Base-by-base conservation (phyloP, 2,329 filamentous ascomycete species). In the Knoxdaviesia proteae region DNA sequence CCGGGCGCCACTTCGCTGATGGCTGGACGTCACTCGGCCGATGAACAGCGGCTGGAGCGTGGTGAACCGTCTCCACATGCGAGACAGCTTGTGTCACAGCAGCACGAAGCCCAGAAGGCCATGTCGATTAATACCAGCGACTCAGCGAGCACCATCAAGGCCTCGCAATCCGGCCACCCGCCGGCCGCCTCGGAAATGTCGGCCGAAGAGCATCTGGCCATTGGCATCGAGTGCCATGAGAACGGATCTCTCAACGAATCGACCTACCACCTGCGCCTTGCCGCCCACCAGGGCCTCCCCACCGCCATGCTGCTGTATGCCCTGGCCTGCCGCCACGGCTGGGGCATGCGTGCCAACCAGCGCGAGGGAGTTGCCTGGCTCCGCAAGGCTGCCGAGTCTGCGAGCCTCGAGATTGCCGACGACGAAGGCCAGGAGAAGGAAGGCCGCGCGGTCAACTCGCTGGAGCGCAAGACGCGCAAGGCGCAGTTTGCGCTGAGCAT, bases 291-390 rank as follows among this genome's bases (percentile, higher is more conserved):
- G 44, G 83, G 84, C 39, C 74, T 93, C 45, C 83, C 90, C 0
- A 94, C 88, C 0, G 90, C 80, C 29, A 98, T 98, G 90, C 72
- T 98, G 8, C 68, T 96, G 33, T 98, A 94, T 58, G 90, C 88
- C 5, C 69, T 98, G 34, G 90, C 90, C 7, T 96, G 88, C 55
- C 74, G 90, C 41, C 90, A 98, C 55, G 90, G 90, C 40, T 98
- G 90, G 90, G 90, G 90, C 11, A 94, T 96, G 84, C 78, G 87
- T 7, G 74, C 84, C 6, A 94, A 94, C 56, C 84, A 84, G 53
- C 71, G 71, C 40, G 90, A 98, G 59, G 90, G 84, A 6, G 82
- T 96, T 0, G 72, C 80, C 51, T 98, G 90, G 90, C 64, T 98
- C 44, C 77, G 84, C 39, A 90, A 87, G 56, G 90, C 90, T 4